Base-by-base conservation (phyloP, 2,329 filamentous ascomycete genomes). In the Triangularia setosa region DNA sequence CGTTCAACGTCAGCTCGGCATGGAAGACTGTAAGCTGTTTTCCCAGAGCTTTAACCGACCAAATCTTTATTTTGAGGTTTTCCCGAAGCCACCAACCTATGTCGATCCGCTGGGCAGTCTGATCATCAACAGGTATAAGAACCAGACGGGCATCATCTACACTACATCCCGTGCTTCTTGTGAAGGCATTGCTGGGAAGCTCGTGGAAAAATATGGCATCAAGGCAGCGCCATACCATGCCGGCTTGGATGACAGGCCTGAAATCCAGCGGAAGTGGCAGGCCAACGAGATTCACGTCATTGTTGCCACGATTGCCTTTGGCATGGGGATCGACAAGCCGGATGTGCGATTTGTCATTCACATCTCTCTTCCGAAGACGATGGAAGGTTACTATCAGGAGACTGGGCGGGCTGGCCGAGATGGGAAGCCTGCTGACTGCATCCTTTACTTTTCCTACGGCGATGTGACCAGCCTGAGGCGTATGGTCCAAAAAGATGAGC, bases 311-410 rank as follows among this genome's bases (percentile, higher is more conserved):
- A 98, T 99, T 75, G 95, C 95, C 24, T 99, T 99, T 74, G 95
- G 95, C 6, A 99, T 99, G 95, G 95, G 95, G n/a, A 99, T 99
- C 69, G 95, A 99, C 80, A 99, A 99, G 76, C 87, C 93, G 0
- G 90, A 99, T 74, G 95, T 99, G 57, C 90, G 95, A 27, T 99
- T 96, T 74, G 95, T 99, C 33, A 92, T 99, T 48, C 96, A 99
- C 73, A 90, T 96, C 72, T 91, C 88, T 53, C 83, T 99, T 5
- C 95, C 95, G 1, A 98, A 99, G 77, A 97, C 92, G 71, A 80
- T 99, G 61, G 95, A 99, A 78, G 95, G 95, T 0, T 99, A 99
- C 76, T 99, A 99, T 73, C 95, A 99, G 75, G 95, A 99, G 76
- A 99, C 95, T 54, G 95, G 95, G 1, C 90, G 95, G 71, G 95